A percentile compares a stretch with the other conserved stretches of the same genome.
These are phyloP conservation scores for Komagataella ulmi DNA, from an alignment of 805 yeast species.

Conservation along the genomic window DNA sequence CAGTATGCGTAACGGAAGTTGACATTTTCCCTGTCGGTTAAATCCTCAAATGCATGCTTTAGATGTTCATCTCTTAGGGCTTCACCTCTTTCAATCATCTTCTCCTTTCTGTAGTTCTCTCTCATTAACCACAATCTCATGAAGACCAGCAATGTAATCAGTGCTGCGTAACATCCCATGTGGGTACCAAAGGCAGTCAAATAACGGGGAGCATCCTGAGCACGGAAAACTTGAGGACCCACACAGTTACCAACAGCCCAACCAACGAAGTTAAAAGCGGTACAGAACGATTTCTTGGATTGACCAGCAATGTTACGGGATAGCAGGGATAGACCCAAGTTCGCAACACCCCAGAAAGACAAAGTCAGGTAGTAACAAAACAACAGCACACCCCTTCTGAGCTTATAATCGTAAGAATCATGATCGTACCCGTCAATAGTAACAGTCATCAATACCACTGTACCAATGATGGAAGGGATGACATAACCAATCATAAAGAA, in stretches of 20 bases:
- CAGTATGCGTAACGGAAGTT: constrained; percentile 27
- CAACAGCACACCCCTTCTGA: constrained; percentile 14
- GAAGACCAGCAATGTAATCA: constrained; percentile 12
- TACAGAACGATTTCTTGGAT: constrained; percentile 11
- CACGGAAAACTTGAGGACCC: constrained; percentile 11
- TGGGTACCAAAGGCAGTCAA: constrained; percentile 29
- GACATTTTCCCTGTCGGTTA: constrained; percentile 38
- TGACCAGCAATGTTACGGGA: constrained; percentile 19
- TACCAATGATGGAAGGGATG: constrained; percentile 19
- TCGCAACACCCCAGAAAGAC: constrained; percentile 14
- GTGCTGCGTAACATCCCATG: constrained; percentile 22
- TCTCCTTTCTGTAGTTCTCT: constrained; percentile 8
- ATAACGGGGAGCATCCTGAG: constrained; percentile 13
- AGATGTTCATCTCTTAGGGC: constrained; percentile 10
- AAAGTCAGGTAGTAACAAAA: constrained; percentile 17
- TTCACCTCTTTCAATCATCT: constrained; percentile 9
- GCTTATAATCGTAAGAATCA: constrained; percentile 7
- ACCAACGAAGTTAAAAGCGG: constrained; percentile 12
- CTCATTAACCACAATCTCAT: constrained; percentile 10
- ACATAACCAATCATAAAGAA: constrained; percentile 12
- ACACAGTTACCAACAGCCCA: constrained; percentile 13
- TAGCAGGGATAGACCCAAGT: constrained; percentile 12
- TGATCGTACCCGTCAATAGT: constrained; percentile 9
- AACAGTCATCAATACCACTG: constrained; percentile 14
- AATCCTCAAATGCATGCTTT: constrained; percentile 18